A percentile compares a stretch with the other conserved stretches of the same genome.
These are phyloP conservation scores for Trichosporon asahii DNA, from an alignment of 1,284 basidiomycete genomes.

Conservation along the genomic window DNA sequence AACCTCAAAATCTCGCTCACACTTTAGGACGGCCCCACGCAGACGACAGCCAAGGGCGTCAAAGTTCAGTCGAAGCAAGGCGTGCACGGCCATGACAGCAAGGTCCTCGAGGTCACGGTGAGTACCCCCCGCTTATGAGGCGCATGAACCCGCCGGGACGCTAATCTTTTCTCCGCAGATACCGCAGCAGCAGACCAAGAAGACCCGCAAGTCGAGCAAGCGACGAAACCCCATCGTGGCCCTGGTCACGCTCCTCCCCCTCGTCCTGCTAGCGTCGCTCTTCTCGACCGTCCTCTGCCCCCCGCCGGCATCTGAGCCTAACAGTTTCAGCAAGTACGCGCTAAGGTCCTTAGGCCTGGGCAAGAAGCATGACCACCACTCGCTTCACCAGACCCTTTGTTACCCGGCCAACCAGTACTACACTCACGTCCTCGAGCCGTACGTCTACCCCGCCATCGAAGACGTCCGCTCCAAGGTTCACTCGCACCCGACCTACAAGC, in stretches of 20 bases:
- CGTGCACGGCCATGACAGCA: background rate
- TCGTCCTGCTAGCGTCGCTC: slow-evolving; percentile 41
- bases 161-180: background rate
- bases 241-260: slow-evolving; percentile 39
- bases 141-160: too few relatives aligned
- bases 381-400: slow-evolving; percentile 40
- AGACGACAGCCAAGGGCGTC: background rate
- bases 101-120: slow-evolving; percentile 1
- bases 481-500: slow-evolving; percentile 31
- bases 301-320: slow-evolving; percentile 26
- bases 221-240: slow-evolving; percentile 32
- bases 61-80: background rate
- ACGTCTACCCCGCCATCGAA: slow-evolving; percentile 37
- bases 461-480: slow-evolving; percentile 28
- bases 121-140: background rate
- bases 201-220: slow-evolving; percentile 8
- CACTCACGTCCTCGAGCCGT: slow-evolving; percentile 37
- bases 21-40: background rate
- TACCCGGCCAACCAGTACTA: slow-evolving; percentile 48
- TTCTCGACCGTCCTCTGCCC: slow-evolving; percentile 47
- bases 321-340: slow-evolving; percentile 33
- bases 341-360: slow-evolving; percentile 37
- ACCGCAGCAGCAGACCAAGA: background rate
- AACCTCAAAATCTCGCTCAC: background rate
- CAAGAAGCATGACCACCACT: slow-evolving; percentile 23